phyloP scores from a whole-genome alignment of 1,284 basidiomycete species.

The Apiotrichum porosum region DNA sequence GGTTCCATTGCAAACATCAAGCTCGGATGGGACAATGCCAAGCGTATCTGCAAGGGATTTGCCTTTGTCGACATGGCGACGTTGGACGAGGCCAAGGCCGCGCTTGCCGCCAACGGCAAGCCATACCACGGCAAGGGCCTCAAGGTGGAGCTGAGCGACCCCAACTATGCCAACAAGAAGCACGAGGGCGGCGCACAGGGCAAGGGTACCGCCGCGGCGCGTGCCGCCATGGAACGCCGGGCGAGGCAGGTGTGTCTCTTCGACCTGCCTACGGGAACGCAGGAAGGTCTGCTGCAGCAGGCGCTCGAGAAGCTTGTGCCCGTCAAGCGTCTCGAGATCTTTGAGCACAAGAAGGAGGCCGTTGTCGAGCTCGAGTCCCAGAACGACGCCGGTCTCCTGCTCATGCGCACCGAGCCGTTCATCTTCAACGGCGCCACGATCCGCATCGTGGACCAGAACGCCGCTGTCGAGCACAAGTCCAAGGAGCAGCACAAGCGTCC shows the following conservation, averaged over 20 bases:
- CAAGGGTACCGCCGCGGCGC: background rate
- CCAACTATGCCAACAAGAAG: slow-evolving; percentile 32
- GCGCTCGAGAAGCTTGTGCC: slow-evolving; percentile 67
- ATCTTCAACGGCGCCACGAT: slow-evolving; percentile 55
- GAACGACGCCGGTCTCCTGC: slow-evolving; percentile 71
- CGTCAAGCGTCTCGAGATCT: slow-evolving; percentile 72
- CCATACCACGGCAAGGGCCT: slow-evolving; percentile 54
- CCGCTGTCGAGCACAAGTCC: background rate
- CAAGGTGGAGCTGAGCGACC: slow-evolving; percentile 39
- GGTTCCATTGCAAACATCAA: slow-evolving; percentile 75
- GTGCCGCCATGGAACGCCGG: slow-evolving; percentile 51
- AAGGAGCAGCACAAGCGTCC: background rate
- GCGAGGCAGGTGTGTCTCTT: slow-evolving; percentile 63
- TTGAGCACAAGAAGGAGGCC: slow-evolving; percentile 63
- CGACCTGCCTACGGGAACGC: slow-evolving; percentile 65
- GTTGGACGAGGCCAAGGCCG: slow-evolving; percentile 64
- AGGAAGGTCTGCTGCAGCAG: slow-evolving; percentile 87
- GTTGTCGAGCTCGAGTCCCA: slow-evolving; percentile 67
- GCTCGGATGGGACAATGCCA: slow-evolving; percentile 64
- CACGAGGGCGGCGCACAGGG: background rate
- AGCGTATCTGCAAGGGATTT: slow-evolving; percentile 71
- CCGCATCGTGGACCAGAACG: slow-evolving; percentile 13
- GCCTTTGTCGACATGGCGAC: slow-evolving; percentile 89
- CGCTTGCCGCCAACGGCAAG: slow-evolving; percentile 72
- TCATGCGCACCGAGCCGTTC: slow-evolving; percentile 64